These are phyloP conservation scores for Malus sieversii DNA, from an alignment of 306 rosid species.

Conservation along the genomic window DNA sequence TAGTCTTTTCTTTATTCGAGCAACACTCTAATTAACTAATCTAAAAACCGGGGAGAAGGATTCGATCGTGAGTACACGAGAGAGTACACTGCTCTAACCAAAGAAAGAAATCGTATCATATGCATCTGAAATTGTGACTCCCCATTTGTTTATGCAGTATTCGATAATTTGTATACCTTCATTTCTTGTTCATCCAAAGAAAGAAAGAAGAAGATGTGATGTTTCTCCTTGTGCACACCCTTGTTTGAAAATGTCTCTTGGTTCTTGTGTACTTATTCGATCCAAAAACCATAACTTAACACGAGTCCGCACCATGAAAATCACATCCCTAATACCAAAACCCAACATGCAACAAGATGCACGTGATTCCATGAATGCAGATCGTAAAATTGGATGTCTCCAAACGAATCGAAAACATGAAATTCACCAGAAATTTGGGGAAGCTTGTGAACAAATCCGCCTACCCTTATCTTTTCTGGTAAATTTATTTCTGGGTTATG, in stretches of 20 bases:
- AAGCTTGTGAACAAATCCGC: neutral
- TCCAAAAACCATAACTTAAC: neutral
- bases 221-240: neutral
- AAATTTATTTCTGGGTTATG: neutral
- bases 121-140: too few relatives aligned
- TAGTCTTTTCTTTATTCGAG: neutral
- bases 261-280: too few relatives aligned
- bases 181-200: neutral
- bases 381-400: neutral
- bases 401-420: neutral
- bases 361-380: neutral
- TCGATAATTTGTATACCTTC: neutral
- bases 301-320: neutral
- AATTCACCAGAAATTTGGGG: neutral
- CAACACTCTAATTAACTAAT: too few relatives aligned
- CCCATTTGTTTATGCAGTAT: too few relatives aligned
- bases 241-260: too few relatives aligned
- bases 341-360: neutral
- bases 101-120: too few relatives aligned
- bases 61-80: too few relatives aligned
- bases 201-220: neutral
- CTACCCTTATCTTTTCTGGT: neutral
- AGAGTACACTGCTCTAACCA: too few relatives aligned
- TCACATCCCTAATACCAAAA: neutral
- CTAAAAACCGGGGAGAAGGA: neutral